Conservation (phyloP, 2,329 filamentous ascomycete genomes). For the Ascosphaera pollenicola region DNA sequence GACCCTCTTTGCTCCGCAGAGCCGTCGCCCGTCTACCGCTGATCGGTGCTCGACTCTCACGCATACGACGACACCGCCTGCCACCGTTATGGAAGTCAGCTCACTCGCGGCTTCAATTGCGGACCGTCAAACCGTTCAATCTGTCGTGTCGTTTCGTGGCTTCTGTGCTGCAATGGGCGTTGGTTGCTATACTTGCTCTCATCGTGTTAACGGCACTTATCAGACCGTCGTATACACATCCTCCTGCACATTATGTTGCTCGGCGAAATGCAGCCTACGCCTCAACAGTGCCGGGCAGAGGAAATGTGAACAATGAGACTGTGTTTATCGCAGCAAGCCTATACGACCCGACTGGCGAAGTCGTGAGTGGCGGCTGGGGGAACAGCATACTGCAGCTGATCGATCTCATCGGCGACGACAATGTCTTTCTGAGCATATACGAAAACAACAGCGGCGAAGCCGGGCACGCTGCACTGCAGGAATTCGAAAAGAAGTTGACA, state of each 20-base stretch:
- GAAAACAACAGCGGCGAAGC: conserved; percentile 43
- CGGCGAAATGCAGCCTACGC: conserved; percentile 12
- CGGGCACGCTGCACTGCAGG: conserved; percentile 30
- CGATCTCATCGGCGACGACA: conserved; percentile 41
- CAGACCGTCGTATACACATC: conserved; percentile 33
- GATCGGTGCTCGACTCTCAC: conserved; percentile 4
- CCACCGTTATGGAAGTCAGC: too few relatives aligned
- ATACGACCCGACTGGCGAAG: conserved; percentile 37
- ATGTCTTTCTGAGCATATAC: conserved; percentile 52
- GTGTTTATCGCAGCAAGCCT: conserved; percentile 55
- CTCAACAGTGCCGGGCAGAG: conserved; percentile 18
- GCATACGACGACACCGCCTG: conserved; percentile 11
- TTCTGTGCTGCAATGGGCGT: not conserved
- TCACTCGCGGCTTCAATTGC: conserved; percentile 8
- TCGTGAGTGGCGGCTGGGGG: conserved; percentile 44
- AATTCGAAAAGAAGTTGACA: conserved; percentile 27
- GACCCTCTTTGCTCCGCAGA: conserved; percentile 10
- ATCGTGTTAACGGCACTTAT: conserved; percentile 24
- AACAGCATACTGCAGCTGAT: conserved; percentile 37
- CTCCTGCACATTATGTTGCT: conserved; percentile 28
- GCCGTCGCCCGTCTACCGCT: conserved; percentile 11
- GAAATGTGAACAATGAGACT: conserved; percentile 36
- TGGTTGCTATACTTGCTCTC: conserved; percentile 10
- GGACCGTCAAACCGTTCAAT: too few relatives aligned
- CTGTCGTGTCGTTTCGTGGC: not conserved